These are phyloP conservation scores for Xerocomellus dryophilus DNA, from an alignment of 768 basidiomycete genomes.

Conservation along the genomic window DNA sequence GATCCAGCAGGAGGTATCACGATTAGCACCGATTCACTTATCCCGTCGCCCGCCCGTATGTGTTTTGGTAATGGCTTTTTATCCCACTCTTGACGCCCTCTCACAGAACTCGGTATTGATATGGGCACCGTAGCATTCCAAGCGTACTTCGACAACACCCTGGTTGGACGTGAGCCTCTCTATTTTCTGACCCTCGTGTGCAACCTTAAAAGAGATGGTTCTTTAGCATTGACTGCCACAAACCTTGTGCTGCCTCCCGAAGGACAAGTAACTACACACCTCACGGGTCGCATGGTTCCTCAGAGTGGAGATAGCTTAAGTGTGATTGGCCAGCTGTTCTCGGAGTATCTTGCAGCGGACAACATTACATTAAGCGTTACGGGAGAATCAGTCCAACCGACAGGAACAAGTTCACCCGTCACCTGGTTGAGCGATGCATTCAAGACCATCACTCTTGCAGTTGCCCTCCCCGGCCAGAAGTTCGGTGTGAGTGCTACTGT, in stretches of 20 bases:
- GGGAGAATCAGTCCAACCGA: slow-evolving; percentile 60
- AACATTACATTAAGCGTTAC: slow-evolving; percentile 59
- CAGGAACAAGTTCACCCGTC: slow-evolving; percentile 48
- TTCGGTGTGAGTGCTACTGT: slow-evolving; percentile 39
- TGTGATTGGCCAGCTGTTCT: slow-evolving; percentile 60
- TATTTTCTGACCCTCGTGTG: neutral
- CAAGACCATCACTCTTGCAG: slow-evolving; percentile 58
- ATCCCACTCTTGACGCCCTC: slow-evolving; percentile 13
- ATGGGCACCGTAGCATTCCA: slow-evolving; percentile 64
- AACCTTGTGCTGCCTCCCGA: slow-evolving; percentile 50
- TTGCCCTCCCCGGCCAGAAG: slow-evolving; percentile 59
- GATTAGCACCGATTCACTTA: slow-evolving; percentile 62
- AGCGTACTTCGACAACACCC: slow-evolving; percentile 52
- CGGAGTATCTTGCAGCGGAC: slow-evolving; percentile 58
- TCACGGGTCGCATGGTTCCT: slow-evolving; percentile 63
- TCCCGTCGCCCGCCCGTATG: slow-evolving; percentile 66
- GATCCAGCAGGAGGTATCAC: slow-evolving; percentile 67
- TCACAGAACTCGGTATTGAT: slow-evolving; percentile 63
- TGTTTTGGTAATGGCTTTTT: slow-evolving; percentile 14
- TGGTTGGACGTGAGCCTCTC: slow-evolving; percentile 56
- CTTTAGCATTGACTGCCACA: slow-evolving; percentile 49
- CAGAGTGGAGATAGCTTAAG: slow-evolving; percentile 54
- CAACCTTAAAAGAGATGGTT: neutral
- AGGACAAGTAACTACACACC: slow-evolving; percentile 46
- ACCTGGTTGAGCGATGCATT: slow-evolving; percentile 70